Base-by-base conservation (phyloP, 768 basidiomycete genomes). In the Suillus hirtellus region DNA sequence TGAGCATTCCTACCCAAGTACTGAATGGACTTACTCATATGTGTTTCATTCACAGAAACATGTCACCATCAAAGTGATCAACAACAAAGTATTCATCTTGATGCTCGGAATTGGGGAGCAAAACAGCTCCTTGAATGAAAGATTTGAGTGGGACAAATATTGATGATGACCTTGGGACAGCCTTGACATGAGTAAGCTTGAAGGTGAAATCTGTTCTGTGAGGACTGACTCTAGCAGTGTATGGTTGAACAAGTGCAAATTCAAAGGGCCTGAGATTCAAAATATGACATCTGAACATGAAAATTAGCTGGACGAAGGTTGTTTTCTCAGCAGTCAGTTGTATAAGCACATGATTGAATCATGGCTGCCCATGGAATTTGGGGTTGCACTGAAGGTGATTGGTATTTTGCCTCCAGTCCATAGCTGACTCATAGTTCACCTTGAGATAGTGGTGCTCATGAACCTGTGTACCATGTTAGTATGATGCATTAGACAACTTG, bases 321-420 rank as follows among this genome's bases (percentile, higher is more conserved):
- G 37, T 38, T 3, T 27, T 0, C 2, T 64, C 47, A 2, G 5
- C 15, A 0, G 38, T 65, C 10, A 50, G 27, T n/a, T 60, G 59
- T n/a, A 64, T 47, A 4, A 64, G 53, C 3, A 44, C 69, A 55
- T 43, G 72, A 60, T 76, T 70, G 43, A 71, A 75, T 0, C 68
- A 67, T 15, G 71, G 68, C 1, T 44, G 46, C 15, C 68, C 59
- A 52, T 74, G 68, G 65, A 78, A 79, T 0, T 58, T 53, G 21
- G 72, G 74, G 59, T 70, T 75, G 59, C 70, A 73, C 7, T 67
- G 60, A 1, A 79, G 63, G 47, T 71, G 67, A 59, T 79, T 69
- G 0, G 67, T 67, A 2, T 63, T 64, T 15, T 64, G 44, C 10
- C 62, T 59, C 75, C 76, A 78, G 66, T 72, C 67, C 11, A 72